phyloP scores from a whole-genome alignment of 2,329 filamentous ascomycete genomes.

The Alternaria viburni region DNA sequence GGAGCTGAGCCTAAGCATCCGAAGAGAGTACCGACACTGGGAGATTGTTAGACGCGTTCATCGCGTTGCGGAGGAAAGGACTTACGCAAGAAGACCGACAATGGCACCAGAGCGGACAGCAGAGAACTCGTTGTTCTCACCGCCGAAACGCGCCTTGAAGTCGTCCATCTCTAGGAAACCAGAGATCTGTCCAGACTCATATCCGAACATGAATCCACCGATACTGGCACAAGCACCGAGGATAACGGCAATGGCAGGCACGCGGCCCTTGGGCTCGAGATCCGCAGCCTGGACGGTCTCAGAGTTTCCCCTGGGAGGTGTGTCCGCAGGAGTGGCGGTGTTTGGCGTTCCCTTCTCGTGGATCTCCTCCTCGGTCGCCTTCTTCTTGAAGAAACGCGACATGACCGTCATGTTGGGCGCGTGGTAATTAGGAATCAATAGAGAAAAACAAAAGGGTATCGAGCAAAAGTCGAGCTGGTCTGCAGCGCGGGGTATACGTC shows the following conservation, averaged over 20 bases:
- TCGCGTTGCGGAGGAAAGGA: background rate
- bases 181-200: slow-evolving; percentile 22
- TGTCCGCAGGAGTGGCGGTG: slow-evolving; percentile 30
- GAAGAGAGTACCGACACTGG: slow-evolving; percentile 71
- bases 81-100: slow-evolving; percentile 45
- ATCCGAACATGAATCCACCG: slow-evolving; percentile 46
- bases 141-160: slow-evolving; percentile 42
- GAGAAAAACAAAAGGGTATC: background rate
- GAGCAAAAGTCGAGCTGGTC: slow-evolving; percentile 4
- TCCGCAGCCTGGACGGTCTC: slow-evolving; percentile 8
- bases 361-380: slow-evolving; percentile 19
- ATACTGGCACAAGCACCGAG: slow-evolving; percentile 43
- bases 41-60: slow-evolving; percentile 7
- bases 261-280: slow-evolving; percentile 27
- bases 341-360: slow-evolving; percentile 35
- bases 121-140: slow-evolving; percentile 41
- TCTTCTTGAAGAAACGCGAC: slow-evolving; percentile 34
- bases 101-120: slow-evolving; percentile 44
- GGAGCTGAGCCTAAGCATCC: slow-evolving; percentile 67
- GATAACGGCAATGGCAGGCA: slow-evolving; percentile 36
- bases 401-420: slow-evolving; percentile 8
- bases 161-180: slow-evolving; percentile 46
- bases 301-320: slow-evolving; percentile 33
- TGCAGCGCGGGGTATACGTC: slow-evolving; percentile 8
- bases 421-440: slow-evolving; percentile 2